phyloP scores from a whole-genome alignment of 768 basidiomycete genomes.

The Rhodocollybia butyracea region DNA sequence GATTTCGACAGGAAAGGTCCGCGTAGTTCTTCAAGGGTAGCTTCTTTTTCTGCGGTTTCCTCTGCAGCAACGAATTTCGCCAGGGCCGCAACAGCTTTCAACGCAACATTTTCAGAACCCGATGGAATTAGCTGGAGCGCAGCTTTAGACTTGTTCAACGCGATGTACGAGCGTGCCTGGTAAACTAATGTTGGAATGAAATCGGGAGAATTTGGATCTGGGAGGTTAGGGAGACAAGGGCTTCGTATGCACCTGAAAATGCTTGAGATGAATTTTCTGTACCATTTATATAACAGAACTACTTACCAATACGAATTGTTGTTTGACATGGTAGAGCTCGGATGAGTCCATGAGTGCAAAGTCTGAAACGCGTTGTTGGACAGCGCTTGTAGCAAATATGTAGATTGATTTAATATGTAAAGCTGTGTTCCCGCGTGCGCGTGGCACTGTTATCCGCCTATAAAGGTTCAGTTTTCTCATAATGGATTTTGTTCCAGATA shows the following conservation, averaged over 20 bases:
- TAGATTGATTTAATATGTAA: too few species aligned
- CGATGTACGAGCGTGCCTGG: constrained; percentile 75
- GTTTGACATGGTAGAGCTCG: constrained; percentile 65
- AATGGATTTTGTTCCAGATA: neutral
- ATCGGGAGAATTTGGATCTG: constrained; percentile 60
- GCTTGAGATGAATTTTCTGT: neutral
- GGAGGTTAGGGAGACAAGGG: constrained; percentile 54
- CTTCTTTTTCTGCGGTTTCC: constrained; percentile 44
- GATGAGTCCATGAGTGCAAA: constrained; percentile 48
- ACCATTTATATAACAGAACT: neutral
- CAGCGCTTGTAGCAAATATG: constrained; percentile 7
- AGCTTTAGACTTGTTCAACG: constrained; percentile 55
- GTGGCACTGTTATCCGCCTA: too few species aligned
- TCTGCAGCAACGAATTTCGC: constrained; percentile 60
- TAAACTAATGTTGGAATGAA: constrained; percentile 67
- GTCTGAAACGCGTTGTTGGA: constrained; percentile 13
- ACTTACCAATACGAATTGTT: constrained; percentile 71
- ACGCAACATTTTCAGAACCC: constrained; percentile 58
- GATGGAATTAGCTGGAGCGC: constrained; percentile 56
- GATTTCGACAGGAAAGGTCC: constrained; percentile 84
- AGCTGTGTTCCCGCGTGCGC: too few species aligned
- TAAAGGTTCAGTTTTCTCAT: too few species aligned
- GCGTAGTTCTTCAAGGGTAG: constrained; percentile 74
- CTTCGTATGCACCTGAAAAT: constrained; percentile 60
- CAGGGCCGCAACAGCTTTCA: constrained; percentile 70